These are phyloP conservation scores for Aureobasidium sp. DNA, from an alignment of 2,329 filamentous ascomycete species.

Conservation along the genomic window DNA sequence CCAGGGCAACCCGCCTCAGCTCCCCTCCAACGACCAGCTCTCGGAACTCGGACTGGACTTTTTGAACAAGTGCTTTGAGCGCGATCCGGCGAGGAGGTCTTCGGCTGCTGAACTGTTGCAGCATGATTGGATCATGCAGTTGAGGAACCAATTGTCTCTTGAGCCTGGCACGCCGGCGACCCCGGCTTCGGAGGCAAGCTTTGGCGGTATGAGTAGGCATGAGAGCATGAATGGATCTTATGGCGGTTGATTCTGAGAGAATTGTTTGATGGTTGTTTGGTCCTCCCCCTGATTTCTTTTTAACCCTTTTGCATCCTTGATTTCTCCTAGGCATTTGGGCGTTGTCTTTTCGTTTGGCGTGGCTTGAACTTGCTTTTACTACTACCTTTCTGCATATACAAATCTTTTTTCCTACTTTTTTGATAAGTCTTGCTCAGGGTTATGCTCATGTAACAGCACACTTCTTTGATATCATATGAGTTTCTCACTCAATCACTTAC, in stretches of 20 bases:
- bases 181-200: conserved; percentile 25
- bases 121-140: conserved; percentile 73
- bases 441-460: no score
- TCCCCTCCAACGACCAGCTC: conserved; percentile 76
- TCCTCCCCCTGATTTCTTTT: no score
- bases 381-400: not conserved
- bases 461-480: no score
- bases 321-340: not conserved
- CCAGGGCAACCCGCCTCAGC: conserved; percentile 83
- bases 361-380: not conserved
- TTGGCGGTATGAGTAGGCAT: conserved; percentile 11
- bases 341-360: not conserved
- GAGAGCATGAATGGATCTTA: conserved; percentile 8
- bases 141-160: conserved; percentile 40
- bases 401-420: not conserved
- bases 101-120: conserved; percentile 84
- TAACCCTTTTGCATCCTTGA: not conserved
- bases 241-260: not conserved
- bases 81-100: conserved; percentile 71
- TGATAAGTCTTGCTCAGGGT: not conserved
- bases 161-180: conserved; percentile 42
- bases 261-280: not conserved
- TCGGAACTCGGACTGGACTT: conserved; percentile 83
- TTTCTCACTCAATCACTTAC: no score
- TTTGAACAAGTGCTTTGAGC: conserved; percentile 74